Percentiles rank a stretch among this genome's conserved stretches.
Evolutionary conservation across 352 stramenopile genomes (phyloP).

Genomic region (Phytopythium montanum): DNA sequence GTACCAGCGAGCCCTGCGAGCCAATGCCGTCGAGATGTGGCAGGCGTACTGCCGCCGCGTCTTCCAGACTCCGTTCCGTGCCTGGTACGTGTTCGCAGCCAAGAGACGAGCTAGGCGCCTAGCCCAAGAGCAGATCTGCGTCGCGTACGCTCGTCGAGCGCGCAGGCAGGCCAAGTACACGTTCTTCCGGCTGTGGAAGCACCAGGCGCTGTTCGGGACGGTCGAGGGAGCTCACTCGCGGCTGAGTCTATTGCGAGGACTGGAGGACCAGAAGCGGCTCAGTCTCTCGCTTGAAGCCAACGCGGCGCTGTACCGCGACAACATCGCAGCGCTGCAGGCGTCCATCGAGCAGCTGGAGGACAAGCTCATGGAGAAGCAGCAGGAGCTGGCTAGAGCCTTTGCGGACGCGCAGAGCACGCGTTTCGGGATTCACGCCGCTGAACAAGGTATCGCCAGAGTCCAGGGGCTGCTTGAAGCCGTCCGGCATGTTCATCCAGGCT

Average conservation of each 20-base stretch:
- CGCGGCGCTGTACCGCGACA: conserved; percentile 49
- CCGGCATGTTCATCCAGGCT: conserved; percentile 61
- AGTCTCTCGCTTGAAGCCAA: conserved; percentile 64
- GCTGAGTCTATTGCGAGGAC: conserved; percentile 48
- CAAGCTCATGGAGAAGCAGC: conserved; percentile 59
- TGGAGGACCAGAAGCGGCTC: conserved; percentile 80
- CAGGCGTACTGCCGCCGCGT: conserved; percentile 53
- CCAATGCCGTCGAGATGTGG: conserved; percentile 55
- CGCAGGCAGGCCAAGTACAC: conserved; percentile 66
- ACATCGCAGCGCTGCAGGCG: conserved; percentile 52
- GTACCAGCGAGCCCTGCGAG: conserved; percentile 56
- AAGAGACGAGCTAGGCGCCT: conserved; percentile 29
- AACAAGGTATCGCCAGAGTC: conserved; percentile 67
- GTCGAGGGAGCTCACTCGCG: conserved; percentile 68
- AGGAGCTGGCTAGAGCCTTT: conserved; percentile 56
- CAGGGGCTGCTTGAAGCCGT: conserved; percentile 74
- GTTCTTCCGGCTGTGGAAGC: conserved; percentile 82
- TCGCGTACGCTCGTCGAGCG: conserved; percentile 60
- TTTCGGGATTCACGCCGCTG: conserved; percentile 65
- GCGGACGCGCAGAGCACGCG: conserved; percentile 57
- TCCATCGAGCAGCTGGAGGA: conserved; percentile 52
- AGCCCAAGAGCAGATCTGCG: conserved; percentile 61
- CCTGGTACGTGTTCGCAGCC: conserved; percentile 55
- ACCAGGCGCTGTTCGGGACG: conserved; percentile 68
- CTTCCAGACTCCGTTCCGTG: conserved; percentile 70